These are phyloP conservation scores for Xerocomus minutiporus DNA, from an alignment of 1,284 basidiomycete species.

Conservation along the genomic window DNA sequence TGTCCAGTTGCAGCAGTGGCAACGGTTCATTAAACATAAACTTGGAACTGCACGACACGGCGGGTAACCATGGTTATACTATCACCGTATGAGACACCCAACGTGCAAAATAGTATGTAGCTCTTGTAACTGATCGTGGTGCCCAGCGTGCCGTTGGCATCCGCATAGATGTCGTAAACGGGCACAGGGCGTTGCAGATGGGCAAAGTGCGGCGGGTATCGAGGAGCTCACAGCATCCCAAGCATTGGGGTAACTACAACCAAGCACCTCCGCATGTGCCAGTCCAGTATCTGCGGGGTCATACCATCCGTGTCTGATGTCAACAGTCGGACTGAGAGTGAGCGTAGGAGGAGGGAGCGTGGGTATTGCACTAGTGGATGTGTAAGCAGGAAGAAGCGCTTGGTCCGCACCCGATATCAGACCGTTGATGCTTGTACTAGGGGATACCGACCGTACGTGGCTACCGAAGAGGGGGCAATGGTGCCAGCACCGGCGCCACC, in stretches of 20 bases:
- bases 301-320: slow-evolving; percentile 70
- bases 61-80: not conserved
- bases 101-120: not conserved
- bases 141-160: slow-evolving; percentile 7
- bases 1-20: not conserved
- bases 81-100: not conserved
- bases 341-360: slow-evolving; percentile 60
- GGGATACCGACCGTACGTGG: slow-evolving; percentile 52
- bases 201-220: slow-evolving; percentile 46
- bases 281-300: slow-evolving; percentile 52
- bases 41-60: not conserved
- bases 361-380: slow-evolving; percentile 56
- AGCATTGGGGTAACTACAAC: slow-evolving; percentile 61
- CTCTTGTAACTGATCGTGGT: slow-evolving; percentile 1
- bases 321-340: slow-evolving; percentile 47
- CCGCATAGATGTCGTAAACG: slow-evolving; percentile 4
- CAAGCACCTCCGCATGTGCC: slow-evolving; percentile 54
- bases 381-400: slow-evolving; percentile 56
- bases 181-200: slow-evolving; percentile 32
- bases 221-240: slow-evolving; percentile 51
- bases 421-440: slow-evolving; percentile 40
- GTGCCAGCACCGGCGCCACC: slow-evolving; percentile 71
- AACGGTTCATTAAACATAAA: slow-evolving; percentile 3
- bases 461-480: slow-evolving; percentile 46
- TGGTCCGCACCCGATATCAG: slow-evolving; percentile 21